Base-by-base conservation (phyloP, 306 rosid genomes). In the Quercus aquifolioides region DNA sequence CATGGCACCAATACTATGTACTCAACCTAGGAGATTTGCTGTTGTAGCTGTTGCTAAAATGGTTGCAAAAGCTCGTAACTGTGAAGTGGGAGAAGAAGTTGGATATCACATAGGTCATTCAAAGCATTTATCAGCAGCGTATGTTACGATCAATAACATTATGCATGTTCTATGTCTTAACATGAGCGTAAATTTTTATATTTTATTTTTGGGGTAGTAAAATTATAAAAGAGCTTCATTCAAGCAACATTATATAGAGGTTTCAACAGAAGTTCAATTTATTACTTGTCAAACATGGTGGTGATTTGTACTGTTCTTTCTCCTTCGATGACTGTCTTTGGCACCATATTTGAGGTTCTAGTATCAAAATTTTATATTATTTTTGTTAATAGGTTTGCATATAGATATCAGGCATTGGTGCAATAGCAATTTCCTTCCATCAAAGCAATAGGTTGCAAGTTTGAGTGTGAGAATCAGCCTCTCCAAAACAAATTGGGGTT, bases 1-100 rank as follows among this genome's bases (percentile, higher is more conserved):
- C 86, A 63, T 90, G 89, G 88, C 84, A 69, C 98, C 94, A 21
- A 89, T 94, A 74, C 63, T 94, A 57, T 92, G 97, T 77, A 91
- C 98, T 14, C 94, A 92, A 82, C 98, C 98, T 60, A 87, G 98
- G 90, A 91, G 98, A 80, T 92, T 94, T 77, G 97, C 98, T 21
- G 98, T 94, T 8, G 91, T 94, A 55, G 87, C 98, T 71, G 91
- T 94, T 59, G 96, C 98, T 38, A 88, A 94, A 84, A 90, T 90
- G 90, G 97, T 94, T 75, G 96, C 98, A 10, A 83, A 85, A 78
- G 90, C 91, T 69, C 98, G 97, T 17, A 86, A 87, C 49, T 87
- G 91, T 84, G 90, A 79, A 78, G 23, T 92, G 79, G 98, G 97
- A 33, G 94, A 84, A 74, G 96, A 92, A 87, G 96, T 92, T 84